Base-by-base conservation (phyloP, 1,284 basidiomycete species). In the Sporisorium scitamineum region DNA sequence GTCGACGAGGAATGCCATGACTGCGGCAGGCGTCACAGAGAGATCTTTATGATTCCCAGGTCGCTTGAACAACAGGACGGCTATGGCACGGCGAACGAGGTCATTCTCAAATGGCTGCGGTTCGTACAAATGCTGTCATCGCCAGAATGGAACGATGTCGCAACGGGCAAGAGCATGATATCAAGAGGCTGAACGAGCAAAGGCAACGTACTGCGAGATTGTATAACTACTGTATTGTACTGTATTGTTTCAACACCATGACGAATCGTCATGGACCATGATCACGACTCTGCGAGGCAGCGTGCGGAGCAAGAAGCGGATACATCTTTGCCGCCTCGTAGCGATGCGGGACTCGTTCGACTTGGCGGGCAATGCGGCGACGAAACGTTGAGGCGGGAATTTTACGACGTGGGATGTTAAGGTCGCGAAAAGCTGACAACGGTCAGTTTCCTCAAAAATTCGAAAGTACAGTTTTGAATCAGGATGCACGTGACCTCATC, bases 1-100 rank as follows among this genome's bases (percentile, higher is more conserved):
- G 39, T 78, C 22, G 47, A 68, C 37, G 67, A 73, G 18, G 31
- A 14, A 1, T 81, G 79, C 20, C 29, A n/a, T 2, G 78, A 81
- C 56, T 81, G 79, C 48, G 67, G 71, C 0, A 52, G 18, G 4
- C 50, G 70, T 8, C 79, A 81, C 32, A 47, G 73, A 2, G 79
- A 81, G 44, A 80, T 81, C 26, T 80, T 81, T 61, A 55, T 79
- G 58, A 54, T 80, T 31, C 78, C 76, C 5, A 45, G 51, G 20
- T 37, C 13, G 31, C 42, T 57, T 2, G 41, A 42, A 31, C 47
- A 27, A 10, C 16, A 18, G 1, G 62, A 53, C 22, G 76, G 69
- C 24, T 73, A 61, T n/a, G 64, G 73, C 13, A n/a, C 58, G 22
- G 54, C 51, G 5, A 47, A 42, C 8, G 16, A 31, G n/a, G 26